Percentiles rank a stretch among this genome's conserved stretches.
These are phyloP conservation scores for Phytophthora aleatoria DNA, from an alignment of 352 stramenopile genomes.

Conservation along the genomic window DNA sequence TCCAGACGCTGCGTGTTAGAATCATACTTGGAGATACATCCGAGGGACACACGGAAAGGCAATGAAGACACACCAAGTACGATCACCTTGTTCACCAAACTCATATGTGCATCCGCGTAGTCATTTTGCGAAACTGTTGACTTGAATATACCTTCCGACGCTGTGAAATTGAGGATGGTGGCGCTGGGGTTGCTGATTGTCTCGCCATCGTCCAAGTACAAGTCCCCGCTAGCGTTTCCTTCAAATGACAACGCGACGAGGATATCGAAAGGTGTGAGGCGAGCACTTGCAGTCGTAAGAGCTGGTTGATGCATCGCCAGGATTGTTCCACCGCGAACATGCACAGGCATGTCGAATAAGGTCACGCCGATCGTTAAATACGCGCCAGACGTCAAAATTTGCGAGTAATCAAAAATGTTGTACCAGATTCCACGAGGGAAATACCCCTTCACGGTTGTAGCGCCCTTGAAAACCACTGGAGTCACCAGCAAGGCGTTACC, in stretches of 20 bases:
- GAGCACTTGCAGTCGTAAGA: constrained; percentile 52
- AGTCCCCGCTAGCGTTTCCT: constrained; percentile 34
- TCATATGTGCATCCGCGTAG: constrained; percentile 16
- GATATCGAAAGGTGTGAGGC: constrained; percentile 55
- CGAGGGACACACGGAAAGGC: constrained; percentile 32
- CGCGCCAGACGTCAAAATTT: constrained; percentile 33
- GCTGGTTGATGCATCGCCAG: constrained; percentile 52
- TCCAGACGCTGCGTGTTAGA: constrained; percentile 33
- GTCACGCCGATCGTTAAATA: constrained; percentile 37
- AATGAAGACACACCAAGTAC: constrained; percentile 31
- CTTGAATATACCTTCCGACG: constrained; percentile 20
- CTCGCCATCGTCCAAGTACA: constrained; percentile 65
- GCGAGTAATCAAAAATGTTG: constrained; percentile 58
- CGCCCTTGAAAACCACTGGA: constrained; percentile 57
- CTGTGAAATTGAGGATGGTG: constrained; percentile 44
- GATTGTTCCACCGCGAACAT: constrained; percentile 56
- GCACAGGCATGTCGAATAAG: constrained; percentile 65
- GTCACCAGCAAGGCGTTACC: constrained; percentile 51
- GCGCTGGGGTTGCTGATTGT: constrained; percentile 37
- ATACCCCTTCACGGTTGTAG: constrained; percentile 50
- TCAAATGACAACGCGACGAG: constrained; percentile 41
- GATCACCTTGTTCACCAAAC: constrained; percentile 37
- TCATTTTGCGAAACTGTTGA: constrained; percentile 28
- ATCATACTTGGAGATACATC: constrained; percentile 34
- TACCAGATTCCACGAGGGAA: constrained; percentile 58